A percentile compares a stretch with the other conserved stretches of the same genome.
phyloP scores from a whole-genome alignment of 176 grass and related monocot genomes.

The Guadua angustifolia region DNA sequence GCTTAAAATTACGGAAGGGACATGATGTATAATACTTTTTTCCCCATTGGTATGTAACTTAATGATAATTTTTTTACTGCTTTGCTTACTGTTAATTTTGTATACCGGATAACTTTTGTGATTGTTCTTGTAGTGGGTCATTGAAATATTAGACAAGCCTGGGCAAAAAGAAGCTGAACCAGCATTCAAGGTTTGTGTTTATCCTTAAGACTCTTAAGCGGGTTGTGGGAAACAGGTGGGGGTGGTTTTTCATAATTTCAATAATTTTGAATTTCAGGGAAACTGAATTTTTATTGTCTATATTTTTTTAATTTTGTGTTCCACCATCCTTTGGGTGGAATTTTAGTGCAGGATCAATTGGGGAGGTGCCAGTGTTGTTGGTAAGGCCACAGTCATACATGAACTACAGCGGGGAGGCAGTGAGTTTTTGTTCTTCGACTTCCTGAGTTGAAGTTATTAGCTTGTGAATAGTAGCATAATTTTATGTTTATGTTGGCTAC shows the following conservation, averaged over 20 bases:
- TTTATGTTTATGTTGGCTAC: background rate
- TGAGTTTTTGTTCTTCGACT: conserved; percentile 50
- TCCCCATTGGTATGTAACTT: too few relatives aligned
- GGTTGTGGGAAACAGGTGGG: background rate
- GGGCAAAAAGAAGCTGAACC: too few relatives aligned
- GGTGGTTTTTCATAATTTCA: background rate
- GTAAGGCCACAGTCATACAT: conserved; percentile 94
- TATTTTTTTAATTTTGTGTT: conserved; percentile 20
- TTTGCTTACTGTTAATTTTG: too few relatives aligned
- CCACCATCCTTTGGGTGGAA: conserved; percentile 31
- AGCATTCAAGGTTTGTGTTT: too few relatives aligned
- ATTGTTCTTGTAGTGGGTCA: too few relatives aligned
- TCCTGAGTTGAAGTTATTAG: conserved; percentile 16
- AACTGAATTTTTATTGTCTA: background rate
- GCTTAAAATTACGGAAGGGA: too few relatives aligned
- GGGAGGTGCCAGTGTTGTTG: conserved; percentile 80
- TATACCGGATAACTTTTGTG: too few relatives aligned
- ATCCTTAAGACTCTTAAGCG: too few relatives aligned
- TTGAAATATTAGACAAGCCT: too few relatives aligned
- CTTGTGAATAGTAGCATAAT: background rate
- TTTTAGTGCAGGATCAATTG: conserved; percentile 81
- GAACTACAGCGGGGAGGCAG: conserved; percentile 89
- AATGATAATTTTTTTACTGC: too few relatives aligned
- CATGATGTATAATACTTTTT: too few relatives aligned
- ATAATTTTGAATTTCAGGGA: background rate